Conservation (phyloP, 75 land plant species). For the Cunninghamia lanceolata region DNA sequence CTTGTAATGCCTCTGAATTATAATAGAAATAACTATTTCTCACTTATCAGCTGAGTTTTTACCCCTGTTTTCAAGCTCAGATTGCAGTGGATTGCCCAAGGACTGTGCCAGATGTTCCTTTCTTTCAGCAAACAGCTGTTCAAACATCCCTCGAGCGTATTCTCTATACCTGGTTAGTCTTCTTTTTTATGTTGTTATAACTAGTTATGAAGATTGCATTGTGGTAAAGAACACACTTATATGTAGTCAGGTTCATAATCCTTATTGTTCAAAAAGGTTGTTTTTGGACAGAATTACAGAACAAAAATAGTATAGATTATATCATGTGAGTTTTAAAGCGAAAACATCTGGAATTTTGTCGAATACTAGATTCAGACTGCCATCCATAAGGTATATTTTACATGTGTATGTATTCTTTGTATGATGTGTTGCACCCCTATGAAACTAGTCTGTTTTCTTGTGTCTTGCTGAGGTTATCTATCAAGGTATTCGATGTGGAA, state of each 20-base stretch:
- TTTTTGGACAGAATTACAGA: not conserved
- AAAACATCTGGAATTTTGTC: not conserved
- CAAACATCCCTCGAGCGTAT: constrained; percentile 93
- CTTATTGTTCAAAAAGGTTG: not conserved
- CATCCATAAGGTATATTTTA: not conserved
- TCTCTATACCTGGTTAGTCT: constrained; percentile 83
- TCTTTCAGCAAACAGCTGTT: constrained; percentile 81
- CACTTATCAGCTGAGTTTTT: not conserved
- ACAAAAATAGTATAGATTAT: not conserved
- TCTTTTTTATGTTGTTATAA: not conserved
- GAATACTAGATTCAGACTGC: not conserved
- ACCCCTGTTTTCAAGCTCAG: constrained; percentile 30
- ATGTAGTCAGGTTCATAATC: not conserved
- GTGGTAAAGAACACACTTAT: not conserved
- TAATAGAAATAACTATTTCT: not conserved
- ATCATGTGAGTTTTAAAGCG: not conserved
- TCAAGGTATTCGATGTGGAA: too few relatives aligned
- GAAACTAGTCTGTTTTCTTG: too few relatives aligned
- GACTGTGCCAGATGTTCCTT: constrained; percentile 96
- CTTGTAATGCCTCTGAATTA: constrained; percentile 6
- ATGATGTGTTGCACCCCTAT: too few relatives aligned
- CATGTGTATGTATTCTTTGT: not conserved
- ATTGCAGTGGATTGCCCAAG: constrained; percentile 98
- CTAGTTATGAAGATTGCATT: not conserved
- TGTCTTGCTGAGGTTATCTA: too few relatives aligned